Percentiles rank a stretch among this genome's conserved stretches.
Evolutionary conservation across 1,284 basidiomycete species (phyloP).

Genomic region (Taiwanofungus camphoratus): DNA sequence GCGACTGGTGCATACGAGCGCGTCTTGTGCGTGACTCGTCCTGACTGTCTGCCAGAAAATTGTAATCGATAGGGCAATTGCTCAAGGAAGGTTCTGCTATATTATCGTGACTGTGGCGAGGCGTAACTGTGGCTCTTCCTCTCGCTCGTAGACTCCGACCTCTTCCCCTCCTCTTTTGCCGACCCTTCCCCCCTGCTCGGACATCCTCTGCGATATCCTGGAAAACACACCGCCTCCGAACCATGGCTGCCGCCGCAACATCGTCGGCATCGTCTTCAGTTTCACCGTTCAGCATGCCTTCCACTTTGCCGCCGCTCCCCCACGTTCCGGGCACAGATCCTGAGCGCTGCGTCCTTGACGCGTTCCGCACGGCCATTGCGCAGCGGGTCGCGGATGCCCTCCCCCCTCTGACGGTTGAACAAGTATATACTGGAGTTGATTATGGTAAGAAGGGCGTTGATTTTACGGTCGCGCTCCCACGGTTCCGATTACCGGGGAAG

Average conservation of each 20-base stretch:
- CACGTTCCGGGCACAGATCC: slow-evolving; percentile 65
- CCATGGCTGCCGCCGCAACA: slow-evolving; percentile 13
- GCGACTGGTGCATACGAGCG: no score
- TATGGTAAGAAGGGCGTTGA: slow-evolving; percentile 91
- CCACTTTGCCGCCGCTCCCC: slow-evolving; percentile 38
- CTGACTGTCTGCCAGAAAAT: no score
- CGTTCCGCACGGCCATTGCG: slow-evolving; percentile 83
- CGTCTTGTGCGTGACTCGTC: no score
- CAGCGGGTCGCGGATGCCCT: slow-evolving; percentile 69
- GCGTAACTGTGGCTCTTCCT: slow-evolving; percentile 2
- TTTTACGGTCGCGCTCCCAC: slow-evolving; percentile 87
- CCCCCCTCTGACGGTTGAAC: slow-evolving; percentile 59
- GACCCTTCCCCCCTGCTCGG: no score
- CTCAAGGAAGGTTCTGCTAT: not conserved
- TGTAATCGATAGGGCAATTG: slow-evolving; percentile 15
- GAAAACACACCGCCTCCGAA: not conserved
- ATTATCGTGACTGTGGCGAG: no score
- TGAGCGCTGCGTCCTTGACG: slow-evolving; percentile 69
- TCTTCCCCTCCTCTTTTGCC: not conserved
- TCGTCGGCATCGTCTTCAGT: not conserved
- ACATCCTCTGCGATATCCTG: slow-evolving; percentile 4
- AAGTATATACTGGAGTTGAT: slow-evolving; percentile 83
- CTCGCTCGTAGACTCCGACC: slow-evolving; percentile 1
- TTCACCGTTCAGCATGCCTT: slow-evolving; percentile 17
- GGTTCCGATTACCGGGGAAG: slow-evolving; percentile 86